Evolutionary conservation across 805 yeast species (phyloP), one percentile per base, ranked within the genome.

Genomic region (Brettanomyces bruxellensis): DNA sequence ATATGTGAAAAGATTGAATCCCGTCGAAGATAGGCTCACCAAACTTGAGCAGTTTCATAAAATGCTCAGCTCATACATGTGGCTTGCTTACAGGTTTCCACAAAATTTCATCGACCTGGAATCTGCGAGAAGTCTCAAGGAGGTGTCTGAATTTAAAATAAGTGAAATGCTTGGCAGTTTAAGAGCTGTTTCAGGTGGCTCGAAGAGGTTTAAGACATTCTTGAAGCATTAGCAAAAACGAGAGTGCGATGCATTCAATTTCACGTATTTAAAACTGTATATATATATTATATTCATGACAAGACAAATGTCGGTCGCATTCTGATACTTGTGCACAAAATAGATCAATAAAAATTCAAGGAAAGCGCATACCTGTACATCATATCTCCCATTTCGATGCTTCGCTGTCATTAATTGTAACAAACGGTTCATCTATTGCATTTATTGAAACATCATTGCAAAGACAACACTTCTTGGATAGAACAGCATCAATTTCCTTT

Each of bases 41-140:
- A 58, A 60, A 32, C 64, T 81, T 22, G 97, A 89, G 59, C 72
- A 73, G 4, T 66, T 83, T 48, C 95, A 89, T 65, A 78, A 79
- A 52, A 66, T 77, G 40, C 71, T 86, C 14, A 73, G 81, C 53
- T 65, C 86, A 5, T 91, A 78, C 58, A 68, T 87, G 58, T 91
- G 99, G 99, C 69, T 91, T 50, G 74, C 86, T 46, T 90, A 86
- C 60, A 70, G 97, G 56, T 91, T 83, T 69, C 95, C 97, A 1
- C 79, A 83, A 30, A 72, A 79, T 44, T 86, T 89, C 55, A 76
- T 84, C 14, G 96, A 88, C 61, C 70, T 79, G 13, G 86, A 81
- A 48, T 75, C 87, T 41, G 95, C 95, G 0, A 60, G 64, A 24
- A 86, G 84, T 46, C 62, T 87, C 55, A 85, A 85, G 59, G 67